phyloP scores from a whole-genome alignment of 352 stramenopile genomes.

The Saprolegnia diclina region DNA sequence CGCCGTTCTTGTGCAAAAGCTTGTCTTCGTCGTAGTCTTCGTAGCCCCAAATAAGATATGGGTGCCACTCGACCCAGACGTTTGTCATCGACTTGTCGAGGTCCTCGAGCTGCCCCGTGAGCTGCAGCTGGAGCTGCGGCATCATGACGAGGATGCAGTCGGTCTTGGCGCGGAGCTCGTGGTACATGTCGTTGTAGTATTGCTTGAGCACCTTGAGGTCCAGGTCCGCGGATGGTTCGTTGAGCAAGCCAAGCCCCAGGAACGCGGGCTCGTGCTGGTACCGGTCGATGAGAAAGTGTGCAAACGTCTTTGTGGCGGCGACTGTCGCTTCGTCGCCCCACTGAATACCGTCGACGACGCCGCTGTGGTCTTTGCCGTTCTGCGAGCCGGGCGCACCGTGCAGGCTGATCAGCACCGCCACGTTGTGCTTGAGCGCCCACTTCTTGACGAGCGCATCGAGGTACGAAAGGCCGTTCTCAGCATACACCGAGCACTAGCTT shows the following conservation, averaged over 20 bases:
- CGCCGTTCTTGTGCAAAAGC: conserved; percentile 9
- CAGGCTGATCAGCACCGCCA: conserved; percentile 47
- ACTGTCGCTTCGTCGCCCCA: conserved; percentile 32
- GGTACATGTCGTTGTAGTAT: conserved; percentile 31
- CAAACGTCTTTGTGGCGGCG: conserved; percentile 29
- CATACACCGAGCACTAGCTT: conserved; percentile 42
- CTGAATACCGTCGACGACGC: conserved; percentile 17
- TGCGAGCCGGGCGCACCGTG: conserved; percentile 52
- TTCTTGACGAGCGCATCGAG: conserved; percentile 44
- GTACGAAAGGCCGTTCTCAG: conserved; percentile 36
- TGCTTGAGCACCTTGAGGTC: conserved; percentile 23
- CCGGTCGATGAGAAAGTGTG: conserved; percentile 31
- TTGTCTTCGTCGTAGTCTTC: conserved; percentile 27
- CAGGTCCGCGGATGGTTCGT: conserved; percentile 32
- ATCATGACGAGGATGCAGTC: conserved; percentile 29
- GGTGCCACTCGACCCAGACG: conserved; percentile 42
- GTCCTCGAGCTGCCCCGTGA: conserved; percentile 24
- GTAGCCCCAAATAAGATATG: conserved; percentile 40
- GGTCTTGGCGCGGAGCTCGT: conserved; percentile 17
- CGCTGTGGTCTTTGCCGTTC: conserved; percentile 32
- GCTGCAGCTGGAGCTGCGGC: conserved; percentile 27
- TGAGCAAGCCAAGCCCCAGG: conserved; percentile 34
- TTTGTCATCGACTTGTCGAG: conserved; percentile 28
- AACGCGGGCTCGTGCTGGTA: conserved; percentile 32
- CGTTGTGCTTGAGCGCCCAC: conserved; percentile 47